A percentile compares a stretch with the other conserved stretches of the same genome.
These are phyloP conservation scores for Amanita pseudoporphyria DNA, from an alignment of 768 basidiomycete species.

Conservation along the genomic window DNA sequence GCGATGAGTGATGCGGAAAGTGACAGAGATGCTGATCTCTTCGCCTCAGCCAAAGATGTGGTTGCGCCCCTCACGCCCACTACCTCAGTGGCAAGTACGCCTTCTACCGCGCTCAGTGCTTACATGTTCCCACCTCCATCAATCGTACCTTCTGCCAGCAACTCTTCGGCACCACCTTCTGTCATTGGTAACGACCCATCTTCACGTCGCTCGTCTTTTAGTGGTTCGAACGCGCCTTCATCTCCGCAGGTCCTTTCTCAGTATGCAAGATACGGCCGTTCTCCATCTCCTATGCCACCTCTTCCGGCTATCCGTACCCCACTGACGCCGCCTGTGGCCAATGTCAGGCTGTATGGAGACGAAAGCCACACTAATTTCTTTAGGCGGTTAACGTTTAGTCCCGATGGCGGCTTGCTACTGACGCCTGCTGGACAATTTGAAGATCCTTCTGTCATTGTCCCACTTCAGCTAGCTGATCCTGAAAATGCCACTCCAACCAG, in stretches of 20 bases:
- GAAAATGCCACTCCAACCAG: constrained; percentile 39
- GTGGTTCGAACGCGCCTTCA: constrained; percentile 70
- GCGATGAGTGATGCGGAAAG: constrained; percentile 50
- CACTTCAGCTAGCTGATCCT: constrained; percentile 18
- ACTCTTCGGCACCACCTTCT: constrained; percentile 5
- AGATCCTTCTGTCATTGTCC: constrained; percentile 60
- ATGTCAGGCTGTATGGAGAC: constrained; percentile 85
- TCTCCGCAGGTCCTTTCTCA: constrained; percentile 51
- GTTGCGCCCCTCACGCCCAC: constrained; percentile 49
- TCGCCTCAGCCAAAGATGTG: constrained; percentile 19
- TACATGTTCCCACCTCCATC: constrained; percentile 60
- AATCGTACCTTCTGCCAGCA: constrained; percentile 2
- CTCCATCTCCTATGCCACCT: constrained; percentile 85
- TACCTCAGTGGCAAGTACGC: constrained; percentile 59
- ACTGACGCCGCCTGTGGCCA: constrained; percentile 45
- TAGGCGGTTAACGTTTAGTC: constrained; percentile 85
- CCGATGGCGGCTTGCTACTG: constrained; percentile 87
- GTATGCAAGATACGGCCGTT: constrained; percentile 58
- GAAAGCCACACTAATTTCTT: constrained; percentile 96
- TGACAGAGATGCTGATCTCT: constrained; percentile 26
- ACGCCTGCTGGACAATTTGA: constrained; percentile 98
- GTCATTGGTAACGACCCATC: constrained; percentile 39
- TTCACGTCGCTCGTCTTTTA: constrained; percentile 63
- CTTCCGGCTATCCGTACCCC: constrained; percentile 86
- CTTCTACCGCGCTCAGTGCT: constrained; percentile 27